phyloP scores from a whole-genome alignment of 2,329 filamentous ascomycete genomes.

The Nemania bipapillata region DNA sequence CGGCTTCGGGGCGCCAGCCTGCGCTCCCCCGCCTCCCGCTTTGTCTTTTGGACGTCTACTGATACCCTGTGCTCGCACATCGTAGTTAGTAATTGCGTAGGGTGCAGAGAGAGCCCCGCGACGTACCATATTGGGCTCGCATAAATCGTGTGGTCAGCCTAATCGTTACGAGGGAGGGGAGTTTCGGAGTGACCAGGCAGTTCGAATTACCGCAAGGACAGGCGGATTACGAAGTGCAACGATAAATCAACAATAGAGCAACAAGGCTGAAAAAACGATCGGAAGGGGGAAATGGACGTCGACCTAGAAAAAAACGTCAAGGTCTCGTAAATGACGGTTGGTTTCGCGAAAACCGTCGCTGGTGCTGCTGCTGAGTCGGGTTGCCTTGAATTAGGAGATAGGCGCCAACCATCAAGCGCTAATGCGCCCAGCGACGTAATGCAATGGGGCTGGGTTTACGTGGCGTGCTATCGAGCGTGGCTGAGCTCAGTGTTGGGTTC shows the following conservation, averaged over 20 bases:
- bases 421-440: slow-evolving; percentile 49
- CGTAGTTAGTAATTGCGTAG: slow-evolving; percentile 36
- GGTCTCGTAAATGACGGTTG: slow-evolving; percentile 23
- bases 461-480: slow-evolving; percentile 36
- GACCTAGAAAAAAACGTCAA: slow-evolving; percentile 6
- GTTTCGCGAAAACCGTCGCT: slow-evolving; percentile 32
- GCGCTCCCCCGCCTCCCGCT: slow-evolving; percentile 55
- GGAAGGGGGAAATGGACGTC: slow-evolving; percentile 1
- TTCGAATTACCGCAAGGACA: slow-evolving; percentile 25
- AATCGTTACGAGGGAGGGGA: slow-evolving; percentile 20
- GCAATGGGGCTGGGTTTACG: slow-evolving; percentile 46
- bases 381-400: slow-evolving; percentile 16
- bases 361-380: slow-evolving; percentile 29
- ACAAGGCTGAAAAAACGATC: slow-evolving; percentile 17
- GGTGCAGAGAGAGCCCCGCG: not conserved
- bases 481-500: slow-evolving; percentile 31
- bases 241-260: slow-evolving; percentile 15
- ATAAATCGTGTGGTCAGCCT: slow-evolving; percentile 44
- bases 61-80: slow-evolving; percentile 56
- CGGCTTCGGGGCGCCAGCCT: slow-evolving; percentile 69
- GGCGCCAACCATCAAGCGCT: slow-evolving; percentile 39
- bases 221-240: not conserved
- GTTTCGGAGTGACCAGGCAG: not conserved
- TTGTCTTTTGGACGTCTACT: slow-evolving; percentile 63
- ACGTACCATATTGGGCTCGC: slow-evolving; percentile 50